Evolutionary conservation across 176 grass and related monocot genomes (phyloP).

Genomic region (Paspalum vaginatum): DNA sequence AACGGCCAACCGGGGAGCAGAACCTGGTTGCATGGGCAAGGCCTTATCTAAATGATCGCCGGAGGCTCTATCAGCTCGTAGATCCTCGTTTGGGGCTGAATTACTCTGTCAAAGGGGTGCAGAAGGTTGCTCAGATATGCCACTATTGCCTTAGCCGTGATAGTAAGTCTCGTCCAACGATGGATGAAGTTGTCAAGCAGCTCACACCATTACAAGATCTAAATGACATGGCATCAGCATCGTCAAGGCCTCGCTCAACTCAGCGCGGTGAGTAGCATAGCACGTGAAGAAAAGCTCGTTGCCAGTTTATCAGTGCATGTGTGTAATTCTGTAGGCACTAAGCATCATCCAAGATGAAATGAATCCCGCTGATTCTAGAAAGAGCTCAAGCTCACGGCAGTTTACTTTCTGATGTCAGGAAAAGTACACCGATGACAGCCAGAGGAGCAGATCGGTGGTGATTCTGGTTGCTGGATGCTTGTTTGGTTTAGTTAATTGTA

Average conservation of each 20-base stretch:
- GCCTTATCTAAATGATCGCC: constrained; percentile 68
- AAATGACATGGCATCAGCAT: constrained; percentile 72
- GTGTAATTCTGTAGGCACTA: neutral
- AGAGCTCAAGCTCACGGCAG: neutral
- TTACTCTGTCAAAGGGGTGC: constrained; percentile 76
- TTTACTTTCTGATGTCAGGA: constrained; percentile 39
- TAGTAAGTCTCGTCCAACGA: constrained; percentile 64
- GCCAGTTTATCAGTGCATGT: neutral
- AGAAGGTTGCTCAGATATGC: constrained; percentile 85
- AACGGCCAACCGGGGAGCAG: constrained; percentile 72
- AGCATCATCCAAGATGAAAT: neutral
- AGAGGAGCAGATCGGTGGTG: neutral
- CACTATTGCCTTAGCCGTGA: constrained; percentile 78
- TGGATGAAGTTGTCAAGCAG: constrained; percentile 78
- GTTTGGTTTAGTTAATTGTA: constrained; percentile 49
- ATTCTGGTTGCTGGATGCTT: constrained; percentile 30
- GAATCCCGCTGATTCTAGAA: constrained; percentile 23
- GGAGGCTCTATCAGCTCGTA: constrained; percentile 81
- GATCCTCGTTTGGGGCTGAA: constrained; percentile 93
- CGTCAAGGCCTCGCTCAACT: constrained; percentile 54
- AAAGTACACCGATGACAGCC: constrained; percentile 50
- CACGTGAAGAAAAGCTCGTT: neutral
- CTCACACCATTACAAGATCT: constrained; percentile 74
- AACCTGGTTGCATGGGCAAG: constrained; percentile 87
- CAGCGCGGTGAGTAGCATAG: constrained; percentile 65